A percentile compares a stretch with the other conserved stretches of the same genome.
Evolutionary conservation across 1,284 basidiomycete genomes (phyloP).

Genomic region (Leccinum fallax): DNA sequence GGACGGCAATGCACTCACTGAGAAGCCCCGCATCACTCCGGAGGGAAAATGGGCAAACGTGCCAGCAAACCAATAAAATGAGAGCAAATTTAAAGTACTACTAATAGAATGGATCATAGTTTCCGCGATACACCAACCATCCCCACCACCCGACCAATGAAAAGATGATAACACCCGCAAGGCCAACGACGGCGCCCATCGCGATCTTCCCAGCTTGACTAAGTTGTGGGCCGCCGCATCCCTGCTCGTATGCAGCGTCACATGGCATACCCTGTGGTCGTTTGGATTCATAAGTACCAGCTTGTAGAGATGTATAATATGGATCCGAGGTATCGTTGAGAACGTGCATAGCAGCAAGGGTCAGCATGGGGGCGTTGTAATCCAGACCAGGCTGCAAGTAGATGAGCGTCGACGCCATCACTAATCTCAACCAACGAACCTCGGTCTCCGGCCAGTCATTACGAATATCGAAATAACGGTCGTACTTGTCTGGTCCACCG

Average conservation of each 20-base stretch:
- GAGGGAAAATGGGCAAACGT: background rate
- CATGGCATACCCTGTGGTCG: constrained; percentile 73
- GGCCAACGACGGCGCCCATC: constrained; percentile 65
- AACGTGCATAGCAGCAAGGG: constrained; percentile 75
- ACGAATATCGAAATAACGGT: constrained; percentile 82
- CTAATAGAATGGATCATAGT: constrained; percentile 30
- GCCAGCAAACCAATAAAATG: background rate
- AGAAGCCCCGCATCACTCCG: too few relatives aligned
- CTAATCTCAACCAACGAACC: constrained; percentile 37
- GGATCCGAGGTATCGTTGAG: constrained; percentile 74
- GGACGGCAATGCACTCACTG: too few relatives aligned
- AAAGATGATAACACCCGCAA: constrained; percentile 59
- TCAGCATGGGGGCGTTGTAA: constrained; percentile 86
- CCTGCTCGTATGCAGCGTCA: constrained; percentile 64
- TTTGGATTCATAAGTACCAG: constrained; percentile 64
- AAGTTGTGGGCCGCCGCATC: constrained; percentile 53
- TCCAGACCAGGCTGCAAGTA: constrained; percentile 64
- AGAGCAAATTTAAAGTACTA: background rate
- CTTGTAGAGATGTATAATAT: constrained; percentile 70
- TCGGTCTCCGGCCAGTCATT: constrained; percentile 83
- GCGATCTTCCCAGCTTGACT: constrained; percentile 67
- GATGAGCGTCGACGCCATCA: constrained; percentile 21
- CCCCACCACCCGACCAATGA: constrained; percentile 48
- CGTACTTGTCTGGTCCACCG: constrained; percentile 81
- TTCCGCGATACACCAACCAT: constrained; percentile 33